phyloP scores from a whole-genome alignment of 768 basidiomycete species.

The Pholiota conissans region DNA sequence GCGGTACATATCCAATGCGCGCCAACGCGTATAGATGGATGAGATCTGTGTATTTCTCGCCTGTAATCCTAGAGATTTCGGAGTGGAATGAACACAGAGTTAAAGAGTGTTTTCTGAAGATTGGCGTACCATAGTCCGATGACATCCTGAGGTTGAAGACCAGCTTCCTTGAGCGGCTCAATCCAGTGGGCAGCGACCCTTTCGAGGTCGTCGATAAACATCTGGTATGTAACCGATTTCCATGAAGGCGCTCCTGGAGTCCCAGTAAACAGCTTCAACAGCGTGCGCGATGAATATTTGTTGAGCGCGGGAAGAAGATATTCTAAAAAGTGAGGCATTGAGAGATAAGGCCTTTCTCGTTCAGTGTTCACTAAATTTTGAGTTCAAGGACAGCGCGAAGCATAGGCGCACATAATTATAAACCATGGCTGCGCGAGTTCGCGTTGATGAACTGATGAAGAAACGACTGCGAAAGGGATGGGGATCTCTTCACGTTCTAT shows the following conservation, averaged over 20 bases:
- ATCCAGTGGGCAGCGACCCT: conserved; percentile 57
- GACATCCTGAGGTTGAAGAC: conserved; percentile 48
- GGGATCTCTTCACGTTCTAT: neutral
- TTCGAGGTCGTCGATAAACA: conserved; percentile 58
- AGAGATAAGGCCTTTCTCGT: neutral
- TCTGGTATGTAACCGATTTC: conserved; percentile 27
- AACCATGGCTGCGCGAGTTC: neutral
- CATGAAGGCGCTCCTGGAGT: conserved; percentile 13
- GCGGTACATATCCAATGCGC: conserved; percentile 67
- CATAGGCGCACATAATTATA: neutral
- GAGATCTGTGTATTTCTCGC: conserved; percentile 61
- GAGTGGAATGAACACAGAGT: neutral
- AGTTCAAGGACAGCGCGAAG: neutral
- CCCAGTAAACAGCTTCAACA: conserved; percentile 10
- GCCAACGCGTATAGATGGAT: conserved; percentile 64
- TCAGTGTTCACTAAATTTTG: neutral
- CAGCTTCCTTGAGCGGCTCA: conserved; percentile 36
- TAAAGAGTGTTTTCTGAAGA: conserved; percentile 31
- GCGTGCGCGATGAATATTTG: conserved; percentile 2
- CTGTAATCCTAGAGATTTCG: conserved; percentile 51
- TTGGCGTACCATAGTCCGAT: conserved; percentile 49
- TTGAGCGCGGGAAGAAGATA: neutral
- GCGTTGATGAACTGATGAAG: neutral
- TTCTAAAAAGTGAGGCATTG: neutral
- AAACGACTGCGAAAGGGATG: neutral